These are phyloP conservation scores for Lyophyllum atratum DNA, from an alignment of 768 basidiomycete species.

Conservation along the genomic window DNA sequence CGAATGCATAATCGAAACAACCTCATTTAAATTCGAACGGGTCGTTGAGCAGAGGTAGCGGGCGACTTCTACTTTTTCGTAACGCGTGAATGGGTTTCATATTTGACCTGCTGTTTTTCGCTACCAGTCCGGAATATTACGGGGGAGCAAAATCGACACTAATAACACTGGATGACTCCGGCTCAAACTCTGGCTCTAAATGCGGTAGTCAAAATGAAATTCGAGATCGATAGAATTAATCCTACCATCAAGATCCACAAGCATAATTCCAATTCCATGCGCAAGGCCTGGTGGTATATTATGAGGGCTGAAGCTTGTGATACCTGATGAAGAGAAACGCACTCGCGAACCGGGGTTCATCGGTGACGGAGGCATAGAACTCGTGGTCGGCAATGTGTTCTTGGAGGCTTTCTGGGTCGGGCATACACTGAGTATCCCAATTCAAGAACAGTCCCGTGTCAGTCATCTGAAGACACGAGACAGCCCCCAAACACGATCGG, in stretches of 20 bases:
- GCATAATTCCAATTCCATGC: conserved; percentile 5
- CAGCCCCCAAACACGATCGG: conserved; percentile 23
- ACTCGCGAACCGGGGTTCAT: conserved; percentile 12
- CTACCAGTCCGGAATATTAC: not conserved
- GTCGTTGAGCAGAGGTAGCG: too few species aligned
- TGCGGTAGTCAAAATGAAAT: not conserved
- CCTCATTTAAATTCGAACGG: too few species aligned
- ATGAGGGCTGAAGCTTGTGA: not conserved
- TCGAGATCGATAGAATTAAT: not conserved
- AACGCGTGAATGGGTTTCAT: too few species aligned
- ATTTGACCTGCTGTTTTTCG: too few species aligned
- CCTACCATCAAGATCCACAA: conserved; percentile 12
- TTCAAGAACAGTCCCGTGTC: conserved; percentile 54
- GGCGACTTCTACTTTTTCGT: too few species aligned
- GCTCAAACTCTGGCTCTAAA: conserved; percentile 7
- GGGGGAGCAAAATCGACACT: conserved; percentile 16
- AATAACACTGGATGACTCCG: conserved; percentile 13
- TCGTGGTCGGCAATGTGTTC: not conserved
- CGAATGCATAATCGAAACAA: too few species aligned
- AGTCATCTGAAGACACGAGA: conserved; percentile 60
- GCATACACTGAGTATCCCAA: conserved; percentile 30
- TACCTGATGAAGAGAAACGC: not conserved
- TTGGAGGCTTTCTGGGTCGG: not conserved
- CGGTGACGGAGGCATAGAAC: conserved; percentile 14
- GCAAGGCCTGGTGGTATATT: not conserved